Conservation (phyloP, 2,329 filamentous ascomycete genomes). For the Emericellopsis atlantica region DNA sequence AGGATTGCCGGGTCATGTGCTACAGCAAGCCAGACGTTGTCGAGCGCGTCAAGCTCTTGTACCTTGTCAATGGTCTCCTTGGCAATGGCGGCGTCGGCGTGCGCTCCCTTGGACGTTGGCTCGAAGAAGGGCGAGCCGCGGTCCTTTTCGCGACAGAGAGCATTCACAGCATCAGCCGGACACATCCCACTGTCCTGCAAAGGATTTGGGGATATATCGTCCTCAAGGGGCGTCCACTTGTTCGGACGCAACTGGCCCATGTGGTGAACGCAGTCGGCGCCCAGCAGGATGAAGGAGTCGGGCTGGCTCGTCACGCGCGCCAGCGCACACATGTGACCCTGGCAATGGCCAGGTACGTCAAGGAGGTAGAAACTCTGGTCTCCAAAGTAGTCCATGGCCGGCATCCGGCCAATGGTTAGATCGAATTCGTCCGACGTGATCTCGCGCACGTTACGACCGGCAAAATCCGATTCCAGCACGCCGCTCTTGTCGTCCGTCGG, state of each 20-base stretch:
- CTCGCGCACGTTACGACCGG: slow-evolving; percentile 16
- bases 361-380: slow-evolving; percentile 28
- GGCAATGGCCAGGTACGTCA: slow-evolving; percentile 24
- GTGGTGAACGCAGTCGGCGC: slow-evolving; percentile 28
- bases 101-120: neutral
- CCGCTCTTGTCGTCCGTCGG: no score
- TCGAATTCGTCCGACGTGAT: slow-evolving; percentile 10
- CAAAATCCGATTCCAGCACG: no score
- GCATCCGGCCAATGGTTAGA: slow-evolving; percentile 20
- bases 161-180: neutral
- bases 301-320: slow-evolving; percentile 19
- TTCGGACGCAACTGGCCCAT: slow-evolving; percentile 22
- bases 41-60: slow-evolving; percentile 9
- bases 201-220: slow-evolving; percentile 9
- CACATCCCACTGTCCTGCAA: neutral
- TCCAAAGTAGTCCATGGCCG: slow-evolving; percentile 26
- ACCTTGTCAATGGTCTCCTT: slow-evolving; percentile 3
- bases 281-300: slow-evolving; percentile 25
- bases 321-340: slow-evolving; percentile 27
- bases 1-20: slow-evolving; percentile 11
- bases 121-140: neutral
- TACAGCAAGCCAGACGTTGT: slow-evolving; percentile 10
- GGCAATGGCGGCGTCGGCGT: neutral
- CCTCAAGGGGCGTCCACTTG: slow-evolving; percentile 17
- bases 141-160: neutral